Evolutionary conservation across 441 rosid genomes (phyloP), one percentile per base, ranked within the genome.

Genomic region (Euphorbia corollata): DNA sequence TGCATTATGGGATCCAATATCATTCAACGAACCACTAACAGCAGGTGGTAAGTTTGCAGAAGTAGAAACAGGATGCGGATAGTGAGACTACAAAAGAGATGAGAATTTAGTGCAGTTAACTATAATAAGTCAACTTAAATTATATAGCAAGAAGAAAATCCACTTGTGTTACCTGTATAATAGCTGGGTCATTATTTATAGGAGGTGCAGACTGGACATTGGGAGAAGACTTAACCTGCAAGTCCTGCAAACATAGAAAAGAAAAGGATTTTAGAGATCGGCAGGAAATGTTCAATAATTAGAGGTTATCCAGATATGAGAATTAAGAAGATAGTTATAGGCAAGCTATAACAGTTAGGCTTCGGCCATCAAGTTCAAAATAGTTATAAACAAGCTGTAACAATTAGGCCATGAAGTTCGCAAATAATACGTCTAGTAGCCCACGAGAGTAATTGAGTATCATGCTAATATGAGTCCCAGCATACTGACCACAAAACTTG

Each of bases 191-290:
- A 79, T 85, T 87, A 81, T 86, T 86, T 63, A 92, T 73, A 50
- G 89, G 76, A 6, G 83, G 83, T 39, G 80, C 68, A 60, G 96
- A 79, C 79, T 88, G 95, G 65, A 71, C 87, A 51, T 90, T 94
- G 23, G 96, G 88, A 71, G 94, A 90, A 68, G 96, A 89, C 82
- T 88, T 92, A 68, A 92, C 98, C 82, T 90, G 98, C 69, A 92
- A 83, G 77, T 92, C 98, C 98, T 92, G 80, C 61, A 74, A 75
- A 65, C 59, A 50, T 34, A 30, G 61, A 20, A 19, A 62, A 12
- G 4, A 74, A 20, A 3, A n/a, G 16, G 43, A 47, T 30, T 34
- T 36, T 8, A 53, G 59, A 60, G 27, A 57, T 51, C 53, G 0
- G 36, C 23, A 24, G 36, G 24, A 8, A 0, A 62, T 20, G 20